These are phyloP conservation scores for Brassica cretica DNA, from an alignment of 345 rosid genomes.

Conservation along the genomic window DNA sequence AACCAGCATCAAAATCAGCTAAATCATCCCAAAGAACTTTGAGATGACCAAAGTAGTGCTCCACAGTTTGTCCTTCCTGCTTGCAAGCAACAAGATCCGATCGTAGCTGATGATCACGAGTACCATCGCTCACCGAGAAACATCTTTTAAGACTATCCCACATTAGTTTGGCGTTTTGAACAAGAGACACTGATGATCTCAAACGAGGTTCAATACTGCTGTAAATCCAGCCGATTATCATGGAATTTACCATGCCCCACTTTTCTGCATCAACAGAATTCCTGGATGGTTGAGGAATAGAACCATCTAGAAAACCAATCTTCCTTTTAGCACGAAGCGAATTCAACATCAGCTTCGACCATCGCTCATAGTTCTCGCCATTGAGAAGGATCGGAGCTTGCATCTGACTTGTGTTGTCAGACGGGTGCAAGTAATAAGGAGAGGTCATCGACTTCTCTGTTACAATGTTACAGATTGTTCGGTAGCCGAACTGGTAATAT, in stretches of 20 bases:
- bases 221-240: not conserved
- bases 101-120: not conserved
- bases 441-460: not conserved
- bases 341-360: not conserved
- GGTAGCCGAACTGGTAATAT: not conserved
- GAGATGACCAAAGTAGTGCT: not conserved
- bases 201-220: not conserved
- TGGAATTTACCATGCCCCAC: not conserved
- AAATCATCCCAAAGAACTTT: not conserved
- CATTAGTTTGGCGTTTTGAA: not conserved
- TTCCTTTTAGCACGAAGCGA: not conserved
- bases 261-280: not conserved
- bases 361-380: not conserved
- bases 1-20: not conserved
- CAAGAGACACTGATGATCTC: not conserved
- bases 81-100: not conserved
- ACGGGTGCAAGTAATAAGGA: not conserved
- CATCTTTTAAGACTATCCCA: not conserved
- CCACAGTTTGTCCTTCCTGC: not conserved
- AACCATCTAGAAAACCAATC: not conserved
- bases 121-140: not conserved
- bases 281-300: not conserved
- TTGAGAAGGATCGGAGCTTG: not conserved
- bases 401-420: not conserved
- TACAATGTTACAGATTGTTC: not conserved